Percentiles rank a stretch among this genome's conserved stretches.
Conservation (phyloP, 2,329 filamentous ascomycete genomes). For the Tolypocladium album region DNA sequence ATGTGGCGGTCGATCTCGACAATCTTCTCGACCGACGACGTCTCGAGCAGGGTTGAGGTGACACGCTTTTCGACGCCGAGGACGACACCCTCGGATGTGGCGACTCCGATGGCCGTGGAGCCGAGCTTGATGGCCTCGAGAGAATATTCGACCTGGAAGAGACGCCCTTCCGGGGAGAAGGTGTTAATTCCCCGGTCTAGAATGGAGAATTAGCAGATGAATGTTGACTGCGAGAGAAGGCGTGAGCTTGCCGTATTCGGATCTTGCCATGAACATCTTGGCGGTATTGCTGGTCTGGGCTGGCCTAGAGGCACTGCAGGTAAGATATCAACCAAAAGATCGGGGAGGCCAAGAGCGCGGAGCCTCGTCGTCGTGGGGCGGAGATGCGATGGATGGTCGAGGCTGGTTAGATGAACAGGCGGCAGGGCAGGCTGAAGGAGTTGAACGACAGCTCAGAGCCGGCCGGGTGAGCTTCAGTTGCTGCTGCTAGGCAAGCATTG, state of each 20-base stretch:
- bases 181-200: slow-evolving; percentile 99
- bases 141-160: slow-evolving; percentile 99
- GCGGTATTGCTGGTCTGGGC: slow-evolving; percentile 24
- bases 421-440: neutral
- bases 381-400: neutral
- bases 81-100: slow-evolving; percentile 89
- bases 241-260: slow-evolving; percentile 82
- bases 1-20: slow-evolving; percentile 99
- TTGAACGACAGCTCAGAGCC: neutral
- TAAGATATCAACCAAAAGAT: neutral
- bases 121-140: slow-evolving; percentile 99
- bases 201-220: slow-evolving; percentile 8
- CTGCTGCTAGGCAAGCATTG: slow-evolving; percentile 19
- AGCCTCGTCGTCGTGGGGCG: neutral
- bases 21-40: slow-evolving; percentile 97
- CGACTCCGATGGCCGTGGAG: slow-evolving; percentile 94
- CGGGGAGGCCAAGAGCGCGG: neutral
- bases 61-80: slow-evolving; percentile 98
- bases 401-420: neutral
- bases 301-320: slow-evolving; percentile 1
- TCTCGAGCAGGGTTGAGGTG: slow-evolving; percentile 93
- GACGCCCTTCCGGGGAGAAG: slow-evolving; percentile 98
- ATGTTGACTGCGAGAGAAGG: neutral
- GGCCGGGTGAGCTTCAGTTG: neutral
- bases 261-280: slow-evolving; percentile 99